Evolutionary conservation across 768 basidiomycete genomes (phyloP), one percentile per base, ranked within the genome.

Genomic region (Calocybe cyanea): DNA sequence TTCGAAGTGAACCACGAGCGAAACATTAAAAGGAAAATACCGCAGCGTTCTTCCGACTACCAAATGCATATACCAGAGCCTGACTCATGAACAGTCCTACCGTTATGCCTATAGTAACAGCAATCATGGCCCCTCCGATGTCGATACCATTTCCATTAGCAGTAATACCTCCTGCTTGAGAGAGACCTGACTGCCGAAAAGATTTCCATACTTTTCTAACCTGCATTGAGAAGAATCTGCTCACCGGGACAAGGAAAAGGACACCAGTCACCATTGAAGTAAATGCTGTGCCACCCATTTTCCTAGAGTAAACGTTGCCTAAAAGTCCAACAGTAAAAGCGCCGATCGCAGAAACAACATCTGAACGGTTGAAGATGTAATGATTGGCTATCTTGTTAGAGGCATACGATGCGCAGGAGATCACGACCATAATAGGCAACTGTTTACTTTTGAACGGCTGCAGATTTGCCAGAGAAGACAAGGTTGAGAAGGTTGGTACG

Each of bases 211-310:
- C 41, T 11, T 9, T 15, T 18, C 33, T 33, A 39, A 7, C 2
- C 36, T 30, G 35, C 15, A 44, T 33, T 14, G 15, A 51, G 14
- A 10, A 46, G 28, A 53, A 40, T 15, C 75, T 85, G 62, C 60
- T 41, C 41, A 91, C 89, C 10, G 91, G 91, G 19, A 93, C 88
- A 49, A 92, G 69, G 64, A 93, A 90, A 51, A 91, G 63, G 4
- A 93, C 88, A 31, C 89, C 90, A 19, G 90, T 87, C 32, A 92
- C 87, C 91, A 93, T 93, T 2, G 83, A 83, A 8, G 89, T 90
- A 64, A 92, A 92, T 15, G 90, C 90, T 3, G 89, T 92, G 7
- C 89, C 90, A 7, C 85, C 78, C 76, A 87, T 83, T 59, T 78
- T 80, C 37, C 89, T 75, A 32, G 89, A 91, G 62, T 91, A 91